A percentile compares a stretch with the other conserved stretches of the same genome.
phyloP scores from a whole-genome alignment of 805 yeast species.

The Kodamaea neixiangensis region DNA sequence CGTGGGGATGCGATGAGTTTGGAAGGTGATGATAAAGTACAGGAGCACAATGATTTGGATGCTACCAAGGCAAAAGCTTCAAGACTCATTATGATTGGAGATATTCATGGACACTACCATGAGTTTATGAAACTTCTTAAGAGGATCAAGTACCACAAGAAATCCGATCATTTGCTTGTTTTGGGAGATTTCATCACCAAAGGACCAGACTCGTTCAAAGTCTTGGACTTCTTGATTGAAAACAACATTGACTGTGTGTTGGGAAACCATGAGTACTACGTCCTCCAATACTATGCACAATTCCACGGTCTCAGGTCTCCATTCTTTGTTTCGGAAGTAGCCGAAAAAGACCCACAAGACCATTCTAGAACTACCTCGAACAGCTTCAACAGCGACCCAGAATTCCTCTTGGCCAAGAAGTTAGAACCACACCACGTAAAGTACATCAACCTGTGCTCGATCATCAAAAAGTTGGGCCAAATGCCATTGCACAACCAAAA shows the following conservation, averaged over 20 bases:
- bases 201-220: conserved; percentile 74
- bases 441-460: conserved; percentile 63
- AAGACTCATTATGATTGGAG: conserved; percentile 76
- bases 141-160: conserved; percentile 46
- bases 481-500: conserved; percentile 46
- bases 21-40: conserved; percentile 6
- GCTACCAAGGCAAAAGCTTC: conserved; percentile 20
- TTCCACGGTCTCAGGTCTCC: conserved; percentile 51
- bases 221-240: conserved; percentile 57
- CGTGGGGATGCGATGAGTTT: conserved; percentile 6
- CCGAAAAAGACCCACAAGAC: neutral
- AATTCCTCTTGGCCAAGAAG: conserved; percentile 49
- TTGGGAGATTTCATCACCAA: conserved; percentile 86
- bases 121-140: conserved; percentile 56
- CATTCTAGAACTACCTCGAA: conserved; percentile 10
- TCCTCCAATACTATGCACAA: conserved; percentile 63
- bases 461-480: conserved; percentile 62
- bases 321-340: conserved; percentile 17
- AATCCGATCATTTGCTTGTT: conserved; percentile 61
- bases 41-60: neutral
- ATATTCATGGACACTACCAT: conserved; percentile 77
- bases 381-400: conserved; percentile 35
- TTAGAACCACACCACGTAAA: conserved; percentile 61
- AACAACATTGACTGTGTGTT: conserved; percentile 69
- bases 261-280: conserved; percentile 86